Base-by-base conservation (phyloP, 179 eudicot genomes). In the Gypsophila paniculata region DNA sequence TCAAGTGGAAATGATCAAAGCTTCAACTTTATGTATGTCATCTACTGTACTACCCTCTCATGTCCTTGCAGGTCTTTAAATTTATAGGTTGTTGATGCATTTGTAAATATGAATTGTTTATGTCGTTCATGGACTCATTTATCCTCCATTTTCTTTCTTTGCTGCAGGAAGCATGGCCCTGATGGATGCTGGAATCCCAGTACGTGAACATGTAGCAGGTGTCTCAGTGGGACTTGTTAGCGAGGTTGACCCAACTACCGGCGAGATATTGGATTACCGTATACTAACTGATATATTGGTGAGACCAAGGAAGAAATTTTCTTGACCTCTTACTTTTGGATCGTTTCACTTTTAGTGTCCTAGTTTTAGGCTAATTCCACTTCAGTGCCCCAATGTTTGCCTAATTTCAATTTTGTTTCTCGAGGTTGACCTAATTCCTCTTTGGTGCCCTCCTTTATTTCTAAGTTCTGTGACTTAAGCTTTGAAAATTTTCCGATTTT, bases 131-230 rank as follows among this genome's bases (percentile, higher is more conserved):
- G 34, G 34, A 1, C 71, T 44, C 44, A n/a, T 18, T 18, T 68
- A 18, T 61, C 21, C 19, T 59, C 32, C 36, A 34, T 71, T 51
- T 11, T 65, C 11, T 67, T 23, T 57, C 48, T 77, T 54, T 69
- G 21, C 73, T 73, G 52, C 69, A 94, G 99, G 97, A 58, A 94
- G 99, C 81, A 83, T 94, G 92, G 96, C 99, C 22, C 85, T 94
- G 77, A 88, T 94, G 99, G 99, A 91, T 84, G 97, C 99, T 39
- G 99, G 99, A 72, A 94, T 94, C 75, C 90, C 90, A n/a, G 68
- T 94, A 74, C 76, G 81, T 68, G 94, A 89, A 57, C 99, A 91
- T 73, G 97, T 91, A 51, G 99, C 99, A 38, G 99, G 99, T 80
- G 78, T 94, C 58, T 94, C 99, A 60, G 92, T 94, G 36, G 99